Conservation (phyloP, 2,329 filamentous ascomycete species). For the Diaporthe ampelina region DNA sequence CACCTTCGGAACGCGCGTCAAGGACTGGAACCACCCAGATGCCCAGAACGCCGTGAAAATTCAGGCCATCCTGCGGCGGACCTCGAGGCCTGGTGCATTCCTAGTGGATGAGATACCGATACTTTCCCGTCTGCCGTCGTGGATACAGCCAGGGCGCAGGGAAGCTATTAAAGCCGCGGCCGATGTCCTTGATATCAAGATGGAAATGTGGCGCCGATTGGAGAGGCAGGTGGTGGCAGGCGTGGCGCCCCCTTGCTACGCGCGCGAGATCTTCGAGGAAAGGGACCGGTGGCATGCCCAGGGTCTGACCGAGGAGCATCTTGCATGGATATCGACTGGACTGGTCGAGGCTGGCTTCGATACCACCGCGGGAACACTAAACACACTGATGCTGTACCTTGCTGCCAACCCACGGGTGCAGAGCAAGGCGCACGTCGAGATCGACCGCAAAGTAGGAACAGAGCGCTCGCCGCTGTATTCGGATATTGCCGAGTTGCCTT, state of each 20-base stretch:
- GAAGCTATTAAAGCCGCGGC: constrained; percentile 38
- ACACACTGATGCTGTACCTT: constrained; percentile 40
- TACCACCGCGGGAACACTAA: not conserved
- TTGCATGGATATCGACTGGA: constrained; percentile 46
- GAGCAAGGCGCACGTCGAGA: constrained; percentile 56
- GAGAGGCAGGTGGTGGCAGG: constrained; percentile 42
- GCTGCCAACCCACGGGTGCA: constrained; percentile 48
- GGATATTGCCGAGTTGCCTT: constrained; percentile 47
- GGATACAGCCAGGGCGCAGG: constrained; percentile 45
- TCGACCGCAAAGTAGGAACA: constrained; percentile 54
- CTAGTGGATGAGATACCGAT: constrained; percentile 47
- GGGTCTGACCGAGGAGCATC: constrained; percentile 46
- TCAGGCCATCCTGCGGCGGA: constrained; percentile 42
- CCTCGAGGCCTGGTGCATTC: constrained; percentile 45
- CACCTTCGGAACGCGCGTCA: constrained; percentile 46
- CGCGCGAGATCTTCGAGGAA: constrained; percentile 44
- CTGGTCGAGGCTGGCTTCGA: constrained; percentile 54
- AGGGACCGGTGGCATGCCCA: constrained; percentile 43
- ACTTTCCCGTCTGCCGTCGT: constrained; percentile 44
- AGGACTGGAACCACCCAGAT: constrained; percentile 44
- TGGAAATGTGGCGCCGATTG: constrained; percentile 46
- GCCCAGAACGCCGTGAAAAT: constrained; percentile 31
- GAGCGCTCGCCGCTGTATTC: constrained; percentile 48
- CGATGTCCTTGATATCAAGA: constrained; percentile 44
- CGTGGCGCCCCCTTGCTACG: constrained; percentile 45